These are phyloP conservation scores for Coriolopsis trogii DNA, from an alignment of 1,284 basidiomycete species.

Conservation along the genomic window DNA sequence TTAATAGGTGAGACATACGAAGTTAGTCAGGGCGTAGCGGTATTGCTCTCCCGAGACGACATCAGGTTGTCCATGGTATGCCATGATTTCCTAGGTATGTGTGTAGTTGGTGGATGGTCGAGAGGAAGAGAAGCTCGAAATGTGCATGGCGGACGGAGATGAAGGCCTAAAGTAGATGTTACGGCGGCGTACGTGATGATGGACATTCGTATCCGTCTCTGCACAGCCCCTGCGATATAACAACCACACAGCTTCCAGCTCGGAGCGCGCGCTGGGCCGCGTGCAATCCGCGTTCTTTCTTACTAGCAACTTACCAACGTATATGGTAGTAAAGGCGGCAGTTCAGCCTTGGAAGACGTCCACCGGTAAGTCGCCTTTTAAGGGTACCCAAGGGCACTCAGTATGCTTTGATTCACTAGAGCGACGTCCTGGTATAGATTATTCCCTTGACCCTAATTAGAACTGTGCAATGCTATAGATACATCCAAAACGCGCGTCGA, in stretches of 20 bases:
- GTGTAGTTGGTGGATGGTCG: not conserved
- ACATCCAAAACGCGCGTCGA: not conserved
- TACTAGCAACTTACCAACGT: no score
- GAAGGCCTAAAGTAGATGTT: slow-evolving; percentile 1
- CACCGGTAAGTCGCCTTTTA: no score
- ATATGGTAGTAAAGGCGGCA: no score
- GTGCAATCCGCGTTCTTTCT: no score
- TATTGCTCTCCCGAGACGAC: slow-evolving; percentile 74
- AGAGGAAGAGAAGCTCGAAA: not conserved
- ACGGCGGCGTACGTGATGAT: not conserved
- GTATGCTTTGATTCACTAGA: no score
- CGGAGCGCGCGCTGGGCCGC: no score
- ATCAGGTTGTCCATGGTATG: slow-evolving; percentile 39
- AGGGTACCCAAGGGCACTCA: no score
- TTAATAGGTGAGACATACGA: slow-evolving; percentile 49
- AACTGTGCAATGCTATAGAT: slow-evolving; percentile 8
- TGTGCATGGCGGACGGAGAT: slow-evolving; percentile 1
- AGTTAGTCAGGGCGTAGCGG: slow-evolving; percentile 78
- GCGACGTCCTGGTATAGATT: no score
- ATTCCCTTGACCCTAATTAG: no score
- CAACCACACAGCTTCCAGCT: not conserved
- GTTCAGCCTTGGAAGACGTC: no score
- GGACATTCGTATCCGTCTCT: slow-evolving; percentile 3
- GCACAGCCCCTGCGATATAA: slow-evolving; percentile 7
- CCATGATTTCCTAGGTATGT: not conserved